Evolutionary conservation across 768 basidiomycete species (phyloP), one percentile per base, ranked within the genome.

Genomic region (Cystobasidiopsis lactophilus): DNA sequence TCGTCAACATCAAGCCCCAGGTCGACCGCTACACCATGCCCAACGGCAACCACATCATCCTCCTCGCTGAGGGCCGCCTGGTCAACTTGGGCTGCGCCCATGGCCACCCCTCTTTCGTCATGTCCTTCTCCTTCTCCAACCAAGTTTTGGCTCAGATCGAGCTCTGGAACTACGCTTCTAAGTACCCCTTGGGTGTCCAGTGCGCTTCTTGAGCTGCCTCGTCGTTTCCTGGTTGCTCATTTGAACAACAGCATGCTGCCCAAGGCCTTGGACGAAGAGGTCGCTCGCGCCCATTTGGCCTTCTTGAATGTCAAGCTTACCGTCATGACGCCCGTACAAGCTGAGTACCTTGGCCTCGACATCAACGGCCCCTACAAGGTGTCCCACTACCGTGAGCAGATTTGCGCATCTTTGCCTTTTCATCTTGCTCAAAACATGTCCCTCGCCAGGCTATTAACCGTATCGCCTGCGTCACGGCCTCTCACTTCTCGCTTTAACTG

Each of bases 111-210:
- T 96, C 91, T 40, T 95, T 89, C 70, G 93, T 98, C 71, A 98
- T 98, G 93, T 96, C 91, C 18, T 96, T 89, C 75, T 98, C 93
- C 40, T 98, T 98, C 74, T 71, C 85, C 66, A 98, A 98, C 76
- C 93, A 98, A 70, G 84, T 88, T 57, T 75, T 98, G 63, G 91
- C 91, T 29, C 61, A 63, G 52, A 95, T 98, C 64, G 89, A 86
- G 23, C 79, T 98, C 66, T 98, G 86, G 86, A 89, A 84, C 40
- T 55, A 66, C 57, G 46, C 83, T 78, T 59, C 77, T 69, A 78
- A 80, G 66, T 96, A 95, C 78, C 81, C 83, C 47, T 75, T 96
- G 62, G 93, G 93, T 57, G 91, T 96, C 29, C 91, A 98, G 63
- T 65, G 40, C 52, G 64, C 60, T n/a, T 40, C 18, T 19, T 5